Percentiles rank a stretch among this genome's conserved stretches.
Conservation (phyloP, 2,329 filamentous ascomycete species). For the Fusarium drepaniforme region DNA sequence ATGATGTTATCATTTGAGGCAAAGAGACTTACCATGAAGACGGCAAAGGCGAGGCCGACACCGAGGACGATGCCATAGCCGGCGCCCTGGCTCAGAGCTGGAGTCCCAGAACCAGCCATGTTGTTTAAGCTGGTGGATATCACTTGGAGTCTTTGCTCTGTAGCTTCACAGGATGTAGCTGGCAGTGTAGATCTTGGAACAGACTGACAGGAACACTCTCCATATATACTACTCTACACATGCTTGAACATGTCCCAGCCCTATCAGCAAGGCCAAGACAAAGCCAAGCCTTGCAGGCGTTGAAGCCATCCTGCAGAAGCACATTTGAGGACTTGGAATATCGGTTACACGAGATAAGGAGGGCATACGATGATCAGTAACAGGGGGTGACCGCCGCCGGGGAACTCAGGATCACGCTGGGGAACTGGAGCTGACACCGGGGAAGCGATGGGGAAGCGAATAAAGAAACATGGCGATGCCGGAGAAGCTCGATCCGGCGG, state of each 20-base stretch:
- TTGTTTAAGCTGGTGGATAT: background rate
- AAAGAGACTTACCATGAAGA: conserved; percentile 68
- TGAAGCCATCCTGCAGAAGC: background rate
- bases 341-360: conserved; percentile 6
- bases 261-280: background rate
- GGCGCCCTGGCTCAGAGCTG: conserved; percentile 67
- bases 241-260: background rate
- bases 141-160: background rate
- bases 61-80: conserved; percentile 85
- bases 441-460: background rate
- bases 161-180: background rate
- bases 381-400: conserved; percentile 69
- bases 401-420: background rate
- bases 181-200: background rate
- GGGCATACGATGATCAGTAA: conserved; percentile 2
- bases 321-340: background rate
- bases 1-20: background rate
- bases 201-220: background rate
- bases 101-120: conserved; percentile 18
- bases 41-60: conserved; percentile 77
- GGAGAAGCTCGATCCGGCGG: background rate
- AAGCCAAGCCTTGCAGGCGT: background rate
- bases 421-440: background rate
- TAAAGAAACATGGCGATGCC: background rate
- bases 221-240: background rate